These are phyloP conservation scores for Russula olivacea DNA, from an alignment of 768 basidiomycete genomes.

Conservation along the genomic window DNA sequence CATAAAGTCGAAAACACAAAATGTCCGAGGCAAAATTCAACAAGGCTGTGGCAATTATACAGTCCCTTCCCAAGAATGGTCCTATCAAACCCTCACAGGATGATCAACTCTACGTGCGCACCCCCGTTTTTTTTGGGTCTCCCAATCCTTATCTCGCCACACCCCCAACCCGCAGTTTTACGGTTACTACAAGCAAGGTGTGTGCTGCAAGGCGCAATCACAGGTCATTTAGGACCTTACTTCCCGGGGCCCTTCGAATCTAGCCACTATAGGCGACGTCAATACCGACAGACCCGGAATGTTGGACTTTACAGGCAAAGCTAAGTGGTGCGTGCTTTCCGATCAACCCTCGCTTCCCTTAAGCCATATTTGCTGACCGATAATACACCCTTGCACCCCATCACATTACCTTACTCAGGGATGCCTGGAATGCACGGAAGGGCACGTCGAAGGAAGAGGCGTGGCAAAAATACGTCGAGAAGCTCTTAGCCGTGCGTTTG, in stretches of 20 bases:
- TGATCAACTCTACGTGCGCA: conserved; percentile 74
- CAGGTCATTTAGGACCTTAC: conserved; percentile 10
- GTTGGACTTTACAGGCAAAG: conserved; percentile 82
- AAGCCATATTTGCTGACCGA: conserved; percentile 7
- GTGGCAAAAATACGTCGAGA: conserved; percentile 63
- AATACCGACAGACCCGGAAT: conserved; percentile 61
- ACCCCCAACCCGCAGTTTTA: conserved; percentile 65
- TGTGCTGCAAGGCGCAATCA: conserved; percentile 9
- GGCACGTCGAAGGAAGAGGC: conserved; percentile 72
- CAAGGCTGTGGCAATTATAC: conserved; percentile 64
- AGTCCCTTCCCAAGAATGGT: conserved; percentile 69
- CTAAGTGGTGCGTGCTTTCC: conserved; percentile 65
- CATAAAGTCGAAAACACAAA: conserved; percentile 22
- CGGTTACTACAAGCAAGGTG: conserved; percentile 89
- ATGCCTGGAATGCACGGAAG: conserved; percentile 76
- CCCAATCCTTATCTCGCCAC: neutral
- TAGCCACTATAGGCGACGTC: conserved; percentile 72
- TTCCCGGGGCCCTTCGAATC: conserved; percentile 3
- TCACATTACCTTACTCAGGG: conserved; percentile 43
- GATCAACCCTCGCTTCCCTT: conserved; percentile 6
- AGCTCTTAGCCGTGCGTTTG: conserved; percentile 56
- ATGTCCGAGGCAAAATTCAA: conserved; percentile 74
- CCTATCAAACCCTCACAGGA: conserved; percentile 67
- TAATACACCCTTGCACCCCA: neutral
- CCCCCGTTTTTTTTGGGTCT: conserved; percentile 8